Conservation (phyloP, 306 rosid genomes). For the Cotoneaster glaucophyllus region DNA sequence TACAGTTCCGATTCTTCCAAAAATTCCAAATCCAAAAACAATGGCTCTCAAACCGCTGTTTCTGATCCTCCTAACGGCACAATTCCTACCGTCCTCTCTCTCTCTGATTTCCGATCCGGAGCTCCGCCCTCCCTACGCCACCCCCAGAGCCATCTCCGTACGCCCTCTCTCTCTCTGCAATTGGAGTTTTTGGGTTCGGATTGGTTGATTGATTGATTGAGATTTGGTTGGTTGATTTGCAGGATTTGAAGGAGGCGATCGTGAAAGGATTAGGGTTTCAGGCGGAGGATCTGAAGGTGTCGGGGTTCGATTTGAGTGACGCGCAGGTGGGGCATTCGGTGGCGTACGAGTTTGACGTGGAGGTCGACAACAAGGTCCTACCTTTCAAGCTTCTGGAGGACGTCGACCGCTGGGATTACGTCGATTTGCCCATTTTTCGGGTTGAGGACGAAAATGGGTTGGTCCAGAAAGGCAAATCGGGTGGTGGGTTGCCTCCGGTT, state of each 20-base stretch:
- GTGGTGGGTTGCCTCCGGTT: conserved; percentile 54
- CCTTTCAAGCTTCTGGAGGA: conserved; percentile 90
- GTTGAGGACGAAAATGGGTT: conserved; percentile 39
- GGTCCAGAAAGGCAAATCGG: conserved; percentile 35
- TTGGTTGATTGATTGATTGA: neutral
- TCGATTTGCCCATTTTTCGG: conserved; percentile 74
- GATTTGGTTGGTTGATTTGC: neutral
- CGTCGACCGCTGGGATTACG: conserved; percentile 75
- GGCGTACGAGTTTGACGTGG: conserved; percentile 72
- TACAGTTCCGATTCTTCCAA: neutral
- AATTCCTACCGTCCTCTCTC: neutral
- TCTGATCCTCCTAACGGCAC: conserved; percentile 8
- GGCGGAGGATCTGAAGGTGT: conserved; percentile 53
- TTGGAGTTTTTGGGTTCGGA: neutral
- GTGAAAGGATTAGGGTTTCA: conserved; percentile 70
- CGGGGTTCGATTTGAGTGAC: conserved; percentile 74
- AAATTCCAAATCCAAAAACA: neutral
- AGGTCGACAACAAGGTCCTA: conserved; percentile 59
- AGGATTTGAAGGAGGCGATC: conserved; percentile 84
- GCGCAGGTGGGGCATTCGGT: conserved; percentile 83
- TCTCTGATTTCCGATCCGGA: conserved; percentile 39
- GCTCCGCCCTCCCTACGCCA: conserved; percentile 40
- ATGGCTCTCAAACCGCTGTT: conserved; percentile 19
- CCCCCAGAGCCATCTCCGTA: conserved; percentile 64
- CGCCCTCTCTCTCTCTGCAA: neutral